Base-by-base conservation (phyloP, 441 rosid genomes). In the Corymbia calophylla region DNA sequence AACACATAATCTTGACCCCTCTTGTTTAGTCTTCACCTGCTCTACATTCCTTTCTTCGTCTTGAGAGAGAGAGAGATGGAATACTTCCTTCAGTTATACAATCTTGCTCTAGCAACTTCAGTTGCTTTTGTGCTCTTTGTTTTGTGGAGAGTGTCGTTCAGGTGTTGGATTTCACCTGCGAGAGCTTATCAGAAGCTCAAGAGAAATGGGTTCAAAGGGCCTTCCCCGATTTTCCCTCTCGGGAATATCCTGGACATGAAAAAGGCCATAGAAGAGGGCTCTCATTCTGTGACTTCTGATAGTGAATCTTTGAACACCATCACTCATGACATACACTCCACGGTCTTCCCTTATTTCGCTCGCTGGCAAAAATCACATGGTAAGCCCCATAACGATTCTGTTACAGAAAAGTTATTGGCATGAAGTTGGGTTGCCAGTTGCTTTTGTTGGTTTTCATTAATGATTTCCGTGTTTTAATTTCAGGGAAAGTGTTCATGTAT, bases 401-500 rank as follows among this genome's bases (percentile, higher is more conserved):
- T 80, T 80, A 14, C 44, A 80, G 53, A 47, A 47, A 47, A 80
- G 53, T 77, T 25, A 18, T 23, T 44, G 44, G 25, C 82, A 5
- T 35, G 82, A 73, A 73, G 29, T 21, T 35, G 39, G 82, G 82
- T 39, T 39, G 82, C 16, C 82, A 39, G 3, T 73, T 73, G 39
- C 82, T 73, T 39, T 44, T 7, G 53, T 25, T 25, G 19, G 53
- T 80, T 80, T 80, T 44, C 85, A 14, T 47, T 25, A 25, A 47
- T 44, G 4, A 13, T 73, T 23, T 80, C 11, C 13, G 17, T 25
- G 85, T 25, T 48, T 8, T 80, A n/a, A 48, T 32, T 54, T 39
- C 94, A 97, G 99, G 99, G 89, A 98, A 96, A 91, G 96, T 96
- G 91, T 97, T 98, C 93, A 87, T 94, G n/a, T 98, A 96, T 93